phyloP scores from a whole-genome alignment of 192 early-diverging fungal species.

The Backusella morwellensis region DNA sequence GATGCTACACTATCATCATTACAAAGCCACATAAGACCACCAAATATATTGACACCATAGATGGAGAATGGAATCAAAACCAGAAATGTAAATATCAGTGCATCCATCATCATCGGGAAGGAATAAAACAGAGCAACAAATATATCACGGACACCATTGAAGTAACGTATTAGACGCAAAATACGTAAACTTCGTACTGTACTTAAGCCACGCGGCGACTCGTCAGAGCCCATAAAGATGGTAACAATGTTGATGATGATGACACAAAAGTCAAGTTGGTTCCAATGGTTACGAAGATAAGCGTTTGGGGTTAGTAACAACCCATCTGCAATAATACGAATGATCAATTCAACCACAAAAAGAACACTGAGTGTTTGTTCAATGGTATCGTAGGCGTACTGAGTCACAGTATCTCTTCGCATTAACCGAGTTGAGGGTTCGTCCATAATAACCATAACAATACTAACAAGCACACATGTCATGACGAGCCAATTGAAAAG shows the following conservation, averaged over 20 bases:
- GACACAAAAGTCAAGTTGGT: conserved; percentile 52
- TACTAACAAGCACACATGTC: conserved; percentile 43
- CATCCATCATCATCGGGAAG: conserved; percentile 54
- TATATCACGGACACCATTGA: conserved; percentile 26
- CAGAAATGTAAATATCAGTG: conserved; percentile 44
- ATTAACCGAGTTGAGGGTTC: conserved; percentile 29
- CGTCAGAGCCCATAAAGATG: conserved; percentile 26
- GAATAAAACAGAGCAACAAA: conserved; percentile 37
- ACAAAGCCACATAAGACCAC: conserved; percentile 45
- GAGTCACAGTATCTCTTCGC: conserved; percentile 13
- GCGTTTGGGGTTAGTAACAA: conserved; percentile 50
- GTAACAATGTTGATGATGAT: conserved; percentile 42
- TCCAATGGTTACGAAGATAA: conserved; percentile 50
- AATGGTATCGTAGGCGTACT: conserved; percentile 22
- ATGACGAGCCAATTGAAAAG: conserved; percentile 50
- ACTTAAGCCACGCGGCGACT: conserved; percentile 38
- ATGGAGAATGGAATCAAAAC: conserved; percentile 53
- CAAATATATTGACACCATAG: conserved; percentile 53
- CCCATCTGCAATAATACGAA: conserved; percentile 56
- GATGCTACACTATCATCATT: conserved; percentile 26
- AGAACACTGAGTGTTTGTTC: conserved; percentile 42
- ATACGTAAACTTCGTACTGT: conserved; percentile 49
- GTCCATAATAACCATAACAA: conserved; percentile 34
- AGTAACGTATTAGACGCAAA: conserved; percentile 32
- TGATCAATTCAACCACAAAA: conserved; percentile 50